Evolutionary conservation across 495 filamentous ascomycete genomes (phyloP).

Genomic region (Rhizodiscina lignyota): DNA sequence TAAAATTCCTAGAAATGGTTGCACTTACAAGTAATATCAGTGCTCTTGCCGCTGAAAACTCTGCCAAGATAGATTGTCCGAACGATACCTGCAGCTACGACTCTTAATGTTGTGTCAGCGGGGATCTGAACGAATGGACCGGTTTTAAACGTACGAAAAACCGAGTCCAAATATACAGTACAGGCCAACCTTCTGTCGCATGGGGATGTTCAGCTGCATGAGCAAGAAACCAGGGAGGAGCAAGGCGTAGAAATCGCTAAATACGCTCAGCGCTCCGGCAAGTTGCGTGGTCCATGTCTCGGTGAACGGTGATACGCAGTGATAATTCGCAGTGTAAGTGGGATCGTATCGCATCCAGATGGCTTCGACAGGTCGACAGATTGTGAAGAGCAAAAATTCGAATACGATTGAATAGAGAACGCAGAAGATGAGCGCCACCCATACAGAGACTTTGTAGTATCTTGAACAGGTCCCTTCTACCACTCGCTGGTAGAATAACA

Average conservation of each 20-base stretch:
- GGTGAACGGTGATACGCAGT: not conserved
- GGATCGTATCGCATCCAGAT: not conserved
- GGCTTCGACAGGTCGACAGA: not conserved
- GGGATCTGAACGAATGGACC: not conserved
- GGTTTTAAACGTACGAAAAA: not conserved
- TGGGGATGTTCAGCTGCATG: not conserved
- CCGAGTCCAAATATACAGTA: not conserved
- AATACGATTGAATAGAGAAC: not conserved
- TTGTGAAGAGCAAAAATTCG: not conserved
- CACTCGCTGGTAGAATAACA: not conserved
- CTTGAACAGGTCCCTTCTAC: not conserved
- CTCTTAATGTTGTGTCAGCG: not conserved
- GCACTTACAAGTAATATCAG: no score
- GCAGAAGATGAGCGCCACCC: not conserved
- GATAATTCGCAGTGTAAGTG: not conserved
- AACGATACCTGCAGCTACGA: not conserved
- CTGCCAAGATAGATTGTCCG: not conserved
- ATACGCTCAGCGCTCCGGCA: not conserved
- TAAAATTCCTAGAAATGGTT: no score
- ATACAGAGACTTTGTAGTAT: not conserved
- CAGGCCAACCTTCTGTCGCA: not conserved
- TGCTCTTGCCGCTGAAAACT: no score
- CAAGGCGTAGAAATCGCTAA: not conserved
- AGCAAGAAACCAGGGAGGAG: not conserved
- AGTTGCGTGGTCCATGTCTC: not conserved